Conservation (phyloP, 768 basidiomycete genomes). For the Mycena epipterygia region DNA sequence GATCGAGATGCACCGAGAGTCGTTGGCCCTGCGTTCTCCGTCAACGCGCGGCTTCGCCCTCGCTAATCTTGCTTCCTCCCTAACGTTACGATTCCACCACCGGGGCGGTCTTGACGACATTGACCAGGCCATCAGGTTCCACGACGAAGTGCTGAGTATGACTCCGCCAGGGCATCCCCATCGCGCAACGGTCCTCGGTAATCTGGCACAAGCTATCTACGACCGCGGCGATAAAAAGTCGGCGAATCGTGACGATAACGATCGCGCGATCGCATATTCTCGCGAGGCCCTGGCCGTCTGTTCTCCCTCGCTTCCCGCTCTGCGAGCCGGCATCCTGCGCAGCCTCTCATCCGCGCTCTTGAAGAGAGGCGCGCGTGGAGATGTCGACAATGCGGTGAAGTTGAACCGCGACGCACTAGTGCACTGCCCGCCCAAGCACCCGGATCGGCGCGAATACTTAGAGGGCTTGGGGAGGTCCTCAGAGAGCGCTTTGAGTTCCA, state of each 20-base stretch:
- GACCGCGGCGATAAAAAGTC: not conserved
- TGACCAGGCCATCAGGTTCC: constrained; percentile 2
- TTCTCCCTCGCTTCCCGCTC: not conserved
- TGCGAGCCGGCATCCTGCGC: no score
- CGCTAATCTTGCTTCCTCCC: constrained; percentile 13
- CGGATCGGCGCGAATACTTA: no score
- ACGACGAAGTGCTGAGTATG: not conserved
- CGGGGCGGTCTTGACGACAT: not conserved
- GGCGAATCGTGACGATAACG: constrained; percentile 1
- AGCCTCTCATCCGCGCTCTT: no score
- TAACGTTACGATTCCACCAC: constrained; percentile 3
- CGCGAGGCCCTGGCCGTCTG: not conserved
- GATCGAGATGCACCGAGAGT: not conserved
- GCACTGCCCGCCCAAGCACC: no score
- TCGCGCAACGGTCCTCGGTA: not conserved
- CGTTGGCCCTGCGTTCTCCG: not conserved
- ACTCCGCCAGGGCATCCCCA: not conserved
- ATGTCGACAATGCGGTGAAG: no score
- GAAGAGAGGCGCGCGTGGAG: no score
- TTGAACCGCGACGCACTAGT: no score
- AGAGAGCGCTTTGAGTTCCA: constrained; percentile 9
- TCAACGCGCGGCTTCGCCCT: not conserved
- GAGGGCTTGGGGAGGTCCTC: no score
- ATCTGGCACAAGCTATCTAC: constrained; percentile 13
- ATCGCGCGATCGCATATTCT: not conserved